Evolutionary conservation across 495 filamentous ascomycete species (phyloP), one percentile per base, ranked within the genome.

Genomic region (Oleoguttula mirabilis): DNA sequence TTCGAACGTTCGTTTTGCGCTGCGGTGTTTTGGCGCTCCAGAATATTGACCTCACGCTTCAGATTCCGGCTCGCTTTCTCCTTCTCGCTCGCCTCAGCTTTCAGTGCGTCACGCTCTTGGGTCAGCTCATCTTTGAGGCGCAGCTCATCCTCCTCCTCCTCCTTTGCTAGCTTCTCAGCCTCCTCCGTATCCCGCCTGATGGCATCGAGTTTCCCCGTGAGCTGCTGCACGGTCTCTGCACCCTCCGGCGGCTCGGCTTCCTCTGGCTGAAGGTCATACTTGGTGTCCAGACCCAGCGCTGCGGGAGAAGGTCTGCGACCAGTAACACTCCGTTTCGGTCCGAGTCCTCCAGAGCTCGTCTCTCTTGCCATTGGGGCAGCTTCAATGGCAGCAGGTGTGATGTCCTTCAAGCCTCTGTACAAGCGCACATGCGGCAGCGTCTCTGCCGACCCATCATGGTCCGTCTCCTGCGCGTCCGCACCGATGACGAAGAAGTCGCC

Each of bases 41-140:
- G 68, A 21, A 73, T 72, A 34, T 81, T 75, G 22, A 88, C 81
- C 51, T 94, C 81, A 42, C 79, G 81, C 54, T 79, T 82, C 21
- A 94, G 58, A 54, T 82, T 80, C 33, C 80, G 75, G n/a, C 78
- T 88, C 21, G 73, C 76, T 45, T 92, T 84, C 45, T 93, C 85
- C 58, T 83, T 87, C 50, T 93, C 84, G 56, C 79, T 86, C 28
- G 86, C 69, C 28, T 75, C 68, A 52, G 80, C 76, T 54, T 64
- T 78, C 50, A 92, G 72, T 23, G 78, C 72, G 48, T 88, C 84
- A 41, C 86, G 66, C 41, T 85, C 79, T 32, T 70, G 69, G 12
- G 66, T 59, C 3, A 85, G 58, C 4, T 75, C 70, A 17, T 64
- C 66, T 33, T 77, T 75, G 22, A 76, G 63, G 11, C 62, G 62